Evolutionary conservation across 2,329 filamentous ascomycete species (phyloP).

Genomic region (Hypoxylon sp.): DNA sequence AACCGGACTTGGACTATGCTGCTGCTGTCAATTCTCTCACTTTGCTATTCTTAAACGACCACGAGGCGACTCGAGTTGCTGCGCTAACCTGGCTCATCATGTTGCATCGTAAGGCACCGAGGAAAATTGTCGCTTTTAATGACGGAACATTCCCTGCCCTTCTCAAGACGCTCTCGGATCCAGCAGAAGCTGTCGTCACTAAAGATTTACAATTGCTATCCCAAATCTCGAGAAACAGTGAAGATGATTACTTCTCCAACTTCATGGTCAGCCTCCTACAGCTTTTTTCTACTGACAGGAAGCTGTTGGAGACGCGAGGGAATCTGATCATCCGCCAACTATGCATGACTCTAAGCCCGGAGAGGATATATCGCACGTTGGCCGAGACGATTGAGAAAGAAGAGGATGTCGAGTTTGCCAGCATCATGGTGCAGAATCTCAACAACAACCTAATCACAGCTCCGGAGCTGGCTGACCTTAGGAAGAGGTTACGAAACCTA

Average conservation of each 20-base stretch:
- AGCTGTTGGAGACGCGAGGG: conserved; percentile 89
- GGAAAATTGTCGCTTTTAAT: conserved; percentile 93
- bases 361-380: conserved; percentile 94
- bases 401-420: conserved; percentile 97
- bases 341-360: conserved; percentile 91
- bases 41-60: conserved; percentile 93
- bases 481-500: conserved; percentile 89
- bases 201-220: conserved; percentile 93
- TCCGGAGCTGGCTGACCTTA: conserved; percentile 89
- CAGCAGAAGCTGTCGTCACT: conserved; percentile 94
- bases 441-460: conserved; percentile 99
- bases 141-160: conserved; percentile 97
- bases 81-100: conserved; percentile 97
- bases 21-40: conserved; percentile 94
- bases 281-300: conserved; percentile 93
- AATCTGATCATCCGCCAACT: conserved; percentile 97
- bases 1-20: conserved; percentile 90
- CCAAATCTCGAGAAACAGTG: conserved; percentile 95
- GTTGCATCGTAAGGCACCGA: conserved; percentile 94
- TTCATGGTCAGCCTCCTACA: conserved; percentile 98
- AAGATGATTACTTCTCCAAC: conserved; percentile 96
- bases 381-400: conserved; percentile 98
- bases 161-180: conserved; percentile 95
- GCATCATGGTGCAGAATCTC: conserved; percentile 99
- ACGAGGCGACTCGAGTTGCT: conserved; percentile 94